A percentile compares a stretch with the other conserved stretches of the same genome.
Conservation (phyloP, 192 early-diverging fungal species). For the Backusella australiensis region DNA sequence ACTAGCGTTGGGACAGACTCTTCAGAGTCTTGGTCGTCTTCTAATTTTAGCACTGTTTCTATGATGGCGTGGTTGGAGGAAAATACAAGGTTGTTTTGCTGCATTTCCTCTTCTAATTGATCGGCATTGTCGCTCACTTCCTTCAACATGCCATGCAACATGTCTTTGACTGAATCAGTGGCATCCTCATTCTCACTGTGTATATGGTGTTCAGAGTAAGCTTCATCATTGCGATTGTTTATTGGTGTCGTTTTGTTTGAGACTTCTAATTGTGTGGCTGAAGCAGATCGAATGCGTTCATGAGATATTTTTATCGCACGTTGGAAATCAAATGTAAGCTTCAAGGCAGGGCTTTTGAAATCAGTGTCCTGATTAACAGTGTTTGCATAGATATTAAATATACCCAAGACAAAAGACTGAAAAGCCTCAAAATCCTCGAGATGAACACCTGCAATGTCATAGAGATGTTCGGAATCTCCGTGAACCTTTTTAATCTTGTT, state of each 20-base stretch:
- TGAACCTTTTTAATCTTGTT: conserved; percentile 7
- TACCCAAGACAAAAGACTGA: conserved; percentile 27
- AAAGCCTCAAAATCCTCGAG: conserved; percentile 35
- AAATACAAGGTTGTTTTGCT: conserved; percentile 29
- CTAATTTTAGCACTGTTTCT: conserved; percentile 44
- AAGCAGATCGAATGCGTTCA: conserved; percentile 9
- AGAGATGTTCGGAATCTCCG: conserved; percentile 6
- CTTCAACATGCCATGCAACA: conserved; percentile 37
- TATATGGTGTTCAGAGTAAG: conserved; percentile 13
- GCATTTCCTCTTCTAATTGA: conserved; percentile 41
- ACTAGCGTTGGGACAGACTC: conserved; percentile 38
- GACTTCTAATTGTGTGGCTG: not conserved
- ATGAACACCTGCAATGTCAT: conserved; percentile 8
- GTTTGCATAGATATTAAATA: conserved; percentile 29
- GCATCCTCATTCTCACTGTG: conserved; percentile 8
- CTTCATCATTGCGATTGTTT: not conserved
- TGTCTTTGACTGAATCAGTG: conserved; percentile 20
- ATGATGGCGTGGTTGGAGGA: conserved; percentile 20
- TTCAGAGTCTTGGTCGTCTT: conserved; percentile 20
- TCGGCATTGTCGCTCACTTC: conserved; percentile 44
- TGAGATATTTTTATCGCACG: conserved; percentile 30
- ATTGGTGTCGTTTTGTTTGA: not conserved
- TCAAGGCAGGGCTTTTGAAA: conserved; percentile 24
- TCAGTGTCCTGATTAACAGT: conserved; percentile 24
- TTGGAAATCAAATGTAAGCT: conserved; percentile 33